Evolutionary conservation across 129 eudicot genomes (phyloP).

Genomic region (Rutidosis leptorrhynchoides): DNA sequence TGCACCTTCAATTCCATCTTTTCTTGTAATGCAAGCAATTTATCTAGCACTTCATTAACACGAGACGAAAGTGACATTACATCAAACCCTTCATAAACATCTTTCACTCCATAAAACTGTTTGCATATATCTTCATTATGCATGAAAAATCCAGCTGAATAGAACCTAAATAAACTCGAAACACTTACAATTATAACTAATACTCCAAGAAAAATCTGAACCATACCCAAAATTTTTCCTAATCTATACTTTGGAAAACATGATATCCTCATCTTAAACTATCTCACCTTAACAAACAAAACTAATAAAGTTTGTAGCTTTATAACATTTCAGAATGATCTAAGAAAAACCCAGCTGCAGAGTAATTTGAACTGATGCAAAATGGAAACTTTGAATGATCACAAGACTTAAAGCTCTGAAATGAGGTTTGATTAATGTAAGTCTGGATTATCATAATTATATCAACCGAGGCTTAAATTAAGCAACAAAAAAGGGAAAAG

Average conservation of each 20-base stretch:
- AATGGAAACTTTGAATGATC: not conserved
- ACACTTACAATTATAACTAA: constrained; percentile 70
- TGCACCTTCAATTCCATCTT: constrained; percentile 65
- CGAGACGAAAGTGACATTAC: constrained; percentile 52
- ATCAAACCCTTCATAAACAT: constrained; percentile 54
- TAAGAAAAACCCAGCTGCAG: not conserved
- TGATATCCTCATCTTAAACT: constrained; percentile 39
- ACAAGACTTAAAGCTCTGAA: not conserved
- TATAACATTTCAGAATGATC: not conserved
- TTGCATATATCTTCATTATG: constrained; percentile 70
- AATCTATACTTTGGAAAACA: constrained; percentile 61
- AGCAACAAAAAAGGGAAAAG: constrained; percentile 12
- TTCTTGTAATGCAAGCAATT: constrained; percentile 72
- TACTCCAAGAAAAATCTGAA: constrained; percentile 72
- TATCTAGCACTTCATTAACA: constrained; percentile 59
- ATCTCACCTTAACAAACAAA: constrained; percentile 7
- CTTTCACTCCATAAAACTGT: constrained; percentile 49
- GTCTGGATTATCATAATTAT: constrained; percentile 2
- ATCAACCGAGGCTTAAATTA: constrained; percentile 20
- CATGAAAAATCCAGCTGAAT: constrained; percentile 75
- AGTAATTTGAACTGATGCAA: constrained; percentile 7
- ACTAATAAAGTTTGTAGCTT: not conserved
- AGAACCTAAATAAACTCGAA: constrained; percentile 61
- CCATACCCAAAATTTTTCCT: constrained; percentile 54
- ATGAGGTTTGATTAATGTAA: not conserved